Conservation (phyloP, 1,284 basidiomycete species). For the Singerocomus inundabilis region DNA sequence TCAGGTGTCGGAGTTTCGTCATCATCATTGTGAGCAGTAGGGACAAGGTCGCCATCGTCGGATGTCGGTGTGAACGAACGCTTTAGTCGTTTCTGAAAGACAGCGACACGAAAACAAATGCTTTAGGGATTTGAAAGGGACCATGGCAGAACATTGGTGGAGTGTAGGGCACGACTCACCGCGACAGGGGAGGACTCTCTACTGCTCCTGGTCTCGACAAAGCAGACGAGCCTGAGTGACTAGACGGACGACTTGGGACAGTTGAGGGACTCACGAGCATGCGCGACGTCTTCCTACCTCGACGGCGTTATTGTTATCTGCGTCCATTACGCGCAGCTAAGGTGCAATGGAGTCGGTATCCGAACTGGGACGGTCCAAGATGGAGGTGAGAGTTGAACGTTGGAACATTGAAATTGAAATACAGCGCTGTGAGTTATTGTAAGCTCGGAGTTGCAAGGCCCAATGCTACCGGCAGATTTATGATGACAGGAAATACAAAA, state of each 20-base stretch:
- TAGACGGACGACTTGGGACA: not conserved
- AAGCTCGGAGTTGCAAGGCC: no score
- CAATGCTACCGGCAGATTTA: no score
- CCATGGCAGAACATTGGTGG: not conserved
- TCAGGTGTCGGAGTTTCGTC: slow-evolving; percentile 48
- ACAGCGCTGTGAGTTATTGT: no score
- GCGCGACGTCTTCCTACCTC: slow-evolving; percentile 19
- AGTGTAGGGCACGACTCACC: slow-evolving; percentile 31
- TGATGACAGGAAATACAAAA: no score
- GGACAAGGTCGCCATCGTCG: slow-evolving; percentile 46
- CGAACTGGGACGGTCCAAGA: not conserved
- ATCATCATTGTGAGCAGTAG: slow-evolving; percentile 40
- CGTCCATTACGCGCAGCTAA: slow-evolving; percentile 15
- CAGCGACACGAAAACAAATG: not conserved
- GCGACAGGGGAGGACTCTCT: slow-evolving; percentile 50
- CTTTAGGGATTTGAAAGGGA: not conserved
- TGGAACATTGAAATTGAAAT: no score
- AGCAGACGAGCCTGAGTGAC: slow-evolving; percentile 2
- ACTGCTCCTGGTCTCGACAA: slow-evolving; percentile 46
- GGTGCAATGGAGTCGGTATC: not conserved
- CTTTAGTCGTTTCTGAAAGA: slow-evolving; percentile 36
- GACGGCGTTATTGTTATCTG: slow-evolving; percentile 19
- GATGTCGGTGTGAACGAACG: slow-evolving; percentile 52
- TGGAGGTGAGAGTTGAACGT: slow-evolving; percentile 1
- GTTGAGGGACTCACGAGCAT: slow-evolving; percentile 22